Evolutionary conservation across 306 rosid species (phyloP), one percentile per base, ranked within the genome.

Genomic region (Astragalus glycyphyllos): DNA sequence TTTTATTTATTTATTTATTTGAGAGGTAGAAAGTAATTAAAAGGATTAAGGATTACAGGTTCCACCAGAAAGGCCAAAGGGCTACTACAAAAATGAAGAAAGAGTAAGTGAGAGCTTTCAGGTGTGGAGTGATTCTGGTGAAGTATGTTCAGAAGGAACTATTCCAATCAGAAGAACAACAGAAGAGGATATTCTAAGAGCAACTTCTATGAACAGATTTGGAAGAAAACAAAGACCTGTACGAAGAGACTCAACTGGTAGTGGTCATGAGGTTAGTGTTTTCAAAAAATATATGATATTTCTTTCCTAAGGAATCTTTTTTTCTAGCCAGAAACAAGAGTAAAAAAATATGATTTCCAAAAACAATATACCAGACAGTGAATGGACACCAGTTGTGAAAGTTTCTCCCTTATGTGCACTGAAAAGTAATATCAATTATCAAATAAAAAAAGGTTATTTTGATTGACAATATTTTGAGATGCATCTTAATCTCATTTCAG

Each of bases 151-250:
- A 6, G 84, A 91, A 77, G 96, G 96, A 65, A 94, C 92, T 12
- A 72, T 95, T 84, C 96, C 99, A 4, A 89, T 94, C 20, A 81
- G 96, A 83, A 81, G 99, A 82, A 89, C 90, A 11, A 80, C 78
- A 47, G 86, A 95, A 14, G 35, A 82, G 41, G 99, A 95, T 77
- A 46, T 95, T 81, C 81, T 87, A n/a, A 69, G 97, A 84, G 96
- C 97, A 71, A 89, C 80, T 50, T 95, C 99, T 37, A 40, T 87
- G 11, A 8, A 69, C 56, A 79, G 89, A 68, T 95, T 83, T 76
- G 96, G 97, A 67, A 89, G 89, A 84, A 95, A 95, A 72, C 89
- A 87, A 47, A 86, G 84, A 82, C 13, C 26, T 9, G 87, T 84
- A 11, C 62, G 96, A 72, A 87, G 96, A 82, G 97, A 91, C 73